Evolutionary conservation across 768 basidiomycete genomes (phyloP).

Genomic region (Favolaschia claudopus): DNA sequence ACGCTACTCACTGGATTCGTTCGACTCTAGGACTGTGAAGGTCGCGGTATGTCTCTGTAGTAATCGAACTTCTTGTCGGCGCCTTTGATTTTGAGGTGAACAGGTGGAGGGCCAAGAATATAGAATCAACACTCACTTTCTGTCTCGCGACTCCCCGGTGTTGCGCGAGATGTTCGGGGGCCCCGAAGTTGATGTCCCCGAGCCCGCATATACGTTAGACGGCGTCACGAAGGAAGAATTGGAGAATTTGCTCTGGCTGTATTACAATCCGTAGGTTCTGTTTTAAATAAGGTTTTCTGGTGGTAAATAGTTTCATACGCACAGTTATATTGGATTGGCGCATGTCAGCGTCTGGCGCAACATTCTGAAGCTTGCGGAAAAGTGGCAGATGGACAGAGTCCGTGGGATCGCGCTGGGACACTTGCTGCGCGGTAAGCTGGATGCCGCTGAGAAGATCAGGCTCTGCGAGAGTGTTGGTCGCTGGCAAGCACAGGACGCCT

Average conservation of each 20-base stretch:
- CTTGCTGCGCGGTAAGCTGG: not conserved
- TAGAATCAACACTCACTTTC: not conserved
- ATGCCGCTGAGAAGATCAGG: slow-evolving; percentile 4
- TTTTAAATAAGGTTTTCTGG: not conserved
- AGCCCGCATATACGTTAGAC: not conserved
- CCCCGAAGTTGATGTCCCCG: not conserved
- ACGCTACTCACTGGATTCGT: slow-evolving; percentile 10
- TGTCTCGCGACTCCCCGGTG: slow-evolving; percentile 8
- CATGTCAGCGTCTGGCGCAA: slow-evolving; percentile 3
- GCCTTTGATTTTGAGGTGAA: not conserved
- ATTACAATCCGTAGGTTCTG: slow-evolving; percentile 8
- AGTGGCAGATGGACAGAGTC: slow-evolving; percentile 9
- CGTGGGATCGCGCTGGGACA: not conserved
- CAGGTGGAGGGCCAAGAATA: slow-evolving; percentile 11
- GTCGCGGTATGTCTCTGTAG: not conserved
- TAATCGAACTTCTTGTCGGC: no score
- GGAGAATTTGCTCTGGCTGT: slow-evolving; percentile 14
- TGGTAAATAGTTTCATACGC: not conserved
- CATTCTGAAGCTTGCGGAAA: slow-evolving; percentile 9
- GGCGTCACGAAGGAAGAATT: slow-evolving; percentile 11
- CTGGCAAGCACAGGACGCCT: not conserved
- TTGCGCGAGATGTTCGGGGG: slow-evolving; percentile 7
- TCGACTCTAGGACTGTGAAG: not conserved
- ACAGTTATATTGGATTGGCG: not conserved
- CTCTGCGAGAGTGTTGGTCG: not conserved